phyloP scores from a whole-genome alignment of 2,329 filamentous ascomycete species.

The Harringtonia aguacate region DNA sequence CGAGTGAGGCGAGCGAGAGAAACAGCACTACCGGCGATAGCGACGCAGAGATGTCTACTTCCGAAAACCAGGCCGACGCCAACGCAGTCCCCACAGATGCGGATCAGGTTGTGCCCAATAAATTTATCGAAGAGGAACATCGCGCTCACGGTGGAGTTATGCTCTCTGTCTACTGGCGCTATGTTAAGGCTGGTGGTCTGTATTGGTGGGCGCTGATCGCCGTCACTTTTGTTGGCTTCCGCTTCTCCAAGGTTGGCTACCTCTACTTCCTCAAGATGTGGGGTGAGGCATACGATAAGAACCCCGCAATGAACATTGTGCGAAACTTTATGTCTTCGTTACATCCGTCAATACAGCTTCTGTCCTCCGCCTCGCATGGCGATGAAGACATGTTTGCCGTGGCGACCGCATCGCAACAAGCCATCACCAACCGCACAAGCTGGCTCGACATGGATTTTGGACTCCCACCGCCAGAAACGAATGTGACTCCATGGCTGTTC shows the following conservation, averaged over 20 bases:
- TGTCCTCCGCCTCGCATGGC: neutral
- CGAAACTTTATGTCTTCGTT: constrained; percentile 4
- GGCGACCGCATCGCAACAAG: neutral
- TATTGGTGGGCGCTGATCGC: constrained; percentile 62
- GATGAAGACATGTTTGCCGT: constrained; percentile 3
- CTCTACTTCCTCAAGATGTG: constrained; percentile 80
- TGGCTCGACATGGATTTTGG: constrained; percentile 21
- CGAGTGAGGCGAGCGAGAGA: constrained; percentile 16
- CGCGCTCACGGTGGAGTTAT: constrained; percentile 67
- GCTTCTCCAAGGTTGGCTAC: constrained; percentile 53
- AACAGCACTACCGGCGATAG: constrained; percentile 17
- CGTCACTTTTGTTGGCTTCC: constrained; percentile 49
- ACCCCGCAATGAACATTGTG: constrained; percentile 6
- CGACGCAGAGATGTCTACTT: constrained; percentile 12
- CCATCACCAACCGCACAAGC: neutral
- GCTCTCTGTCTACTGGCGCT: constrained; percentile 68
- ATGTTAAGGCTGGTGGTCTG: constrained; percentile 70
- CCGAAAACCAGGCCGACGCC: constrained; percentile 23
- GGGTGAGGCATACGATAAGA: constrained; percentile 60
- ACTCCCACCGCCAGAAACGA: constrained; percentile 54
- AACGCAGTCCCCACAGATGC: constrained; percentile 26
- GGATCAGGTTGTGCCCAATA: constrained; percentile 46
- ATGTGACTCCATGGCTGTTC: constrained; percentile 66
- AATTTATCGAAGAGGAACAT: constrained; percentile 71
- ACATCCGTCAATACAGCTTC: neutral